Evolutionary conservation across 768 basidiomycete genomes (phyloP).

Genomic region (Paxillus ammoniavirescens): DNA sequence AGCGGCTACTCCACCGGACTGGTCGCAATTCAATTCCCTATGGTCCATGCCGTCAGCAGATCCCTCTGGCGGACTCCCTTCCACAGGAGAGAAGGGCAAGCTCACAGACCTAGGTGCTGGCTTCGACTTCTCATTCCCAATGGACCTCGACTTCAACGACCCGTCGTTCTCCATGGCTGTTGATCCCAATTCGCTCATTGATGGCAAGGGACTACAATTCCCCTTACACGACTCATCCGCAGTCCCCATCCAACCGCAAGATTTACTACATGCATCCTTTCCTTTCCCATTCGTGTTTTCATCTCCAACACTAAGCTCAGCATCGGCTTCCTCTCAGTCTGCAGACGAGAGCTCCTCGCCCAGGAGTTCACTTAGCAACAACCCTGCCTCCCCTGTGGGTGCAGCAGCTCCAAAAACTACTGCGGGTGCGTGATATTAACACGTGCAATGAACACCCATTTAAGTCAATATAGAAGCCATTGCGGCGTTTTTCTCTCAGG

Average conservation of each 20-base stretch:
- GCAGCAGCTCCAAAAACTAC: constrained; percentile 18
- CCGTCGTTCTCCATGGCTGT: constrained; percentile 46
- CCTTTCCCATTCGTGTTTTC: constrained; percentile 49
- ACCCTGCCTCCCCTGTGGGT: constrained; percentile 30
- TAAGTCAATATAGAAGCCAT: constrained; percentile 24
- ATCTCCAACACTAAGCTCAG: constrained; percentile 31
- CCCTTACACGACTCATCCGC: constrained; percentile 11
- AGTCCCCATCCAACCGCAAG: constrained; percentile 28
- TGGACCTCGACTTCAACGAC: constrained; percentile 64
- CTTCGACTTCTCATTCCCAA: constrained; percentile 40
- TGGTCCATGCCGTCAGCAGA: constrained; percentile 36
- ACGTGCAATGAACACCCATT: background rate
- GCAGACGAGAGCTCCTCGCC: constrained; percentile 29
- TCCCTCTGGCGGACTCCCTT: background rate
- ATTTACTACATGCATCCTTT: constrained; percentile 29
- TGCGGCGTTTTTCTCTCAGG: constrained; percentile 17
- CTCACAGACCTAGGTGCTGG: constrained; percentile 38
- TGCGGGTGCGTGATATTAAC: constrained; percentile 11
- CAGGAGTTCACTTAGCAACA: constrained; percentile 26
- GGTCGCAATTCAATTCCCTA: constrained; percentile 51
- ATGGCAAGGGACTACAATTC: constrained; percentile 19
- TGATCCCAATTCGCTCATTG: constrained; percentile 62
- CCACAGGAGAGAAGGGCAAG: constrained; percentile 27
- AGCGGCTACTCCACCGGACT: constrained; percentile 42
- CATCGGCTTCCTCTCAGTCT: constrained; percentile 23